A percentile compares a stretch with the other conserved stretches of the same genome.
phyloP scores from a whole-genome alignment of 1,284 basidiomycete genomes.

The Cryptococcus maquisensis region DNA sequence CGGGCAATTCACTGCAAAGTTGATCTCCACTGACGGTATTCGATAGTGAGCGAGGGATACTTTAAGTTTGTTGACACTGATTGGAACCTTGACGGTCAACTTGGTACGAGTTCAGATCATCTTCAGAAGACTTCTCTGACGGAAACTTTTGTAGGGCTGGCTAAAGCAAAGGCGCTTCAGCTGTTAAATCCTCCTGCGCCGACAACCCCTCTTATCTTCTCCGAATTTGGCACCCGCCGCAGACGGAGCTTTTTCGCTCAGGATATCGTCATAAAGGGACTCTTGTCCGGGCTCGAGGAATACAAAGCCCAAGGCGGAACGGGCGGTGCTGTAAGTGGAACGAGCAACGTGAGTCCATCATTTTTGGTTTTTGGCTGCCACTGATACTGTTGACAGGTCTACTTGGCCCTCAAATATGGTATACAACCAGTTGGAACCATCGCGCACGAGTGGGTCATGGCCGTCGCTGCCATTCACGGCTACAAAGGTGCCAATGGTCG shows the following conservation, averaged over 20 bases:
- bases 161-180: conserved; percentile 65
- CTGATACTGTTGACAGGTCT: conserved; percentile 55
- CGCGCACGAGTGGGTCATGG: conserved; percentile 97
- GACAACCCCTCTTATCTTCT: conserved; percentile 65
- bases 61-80: conserved; percentile 63
- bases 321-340: conserved; percentile 67
- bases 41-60: conserved; percentile 52
- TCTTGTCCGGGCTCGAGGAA: conserved; percentile 63
- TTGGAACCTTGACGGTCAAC: conserved; percentile 79
- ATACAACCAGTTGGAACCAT: conserved; percentile 75
- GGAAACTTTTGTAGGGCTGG: conserved; percentile 50
- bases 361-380: neutral
- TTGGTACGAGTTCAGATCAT: conserved; percentile 45
- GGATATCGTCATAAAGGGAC: conserved; percentile 67
- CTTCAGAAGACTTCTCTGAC: neutral
- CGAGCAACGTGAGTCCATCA: conserved; percentile 67
- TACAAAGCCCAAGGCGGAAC: conserved; percentile 41
- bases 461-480: conserved; percentile 73
- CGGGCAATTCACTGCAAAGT: conserved; percentile 49
- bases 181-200: conserved; percentile 55
- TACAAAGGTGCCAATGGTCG: conserved; percentile 69
- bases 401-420: conserved; percentile 71
- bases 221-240: conserved; percentile 90
- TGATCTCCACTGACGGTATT: neutral
- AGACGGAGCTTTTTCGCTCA: conserved; percentile 76